These are phyloP conservation scores for Trichosanthes truncata DNA, from an alignment of 306 rosid species.

Conservation along the genomic window DNA sequence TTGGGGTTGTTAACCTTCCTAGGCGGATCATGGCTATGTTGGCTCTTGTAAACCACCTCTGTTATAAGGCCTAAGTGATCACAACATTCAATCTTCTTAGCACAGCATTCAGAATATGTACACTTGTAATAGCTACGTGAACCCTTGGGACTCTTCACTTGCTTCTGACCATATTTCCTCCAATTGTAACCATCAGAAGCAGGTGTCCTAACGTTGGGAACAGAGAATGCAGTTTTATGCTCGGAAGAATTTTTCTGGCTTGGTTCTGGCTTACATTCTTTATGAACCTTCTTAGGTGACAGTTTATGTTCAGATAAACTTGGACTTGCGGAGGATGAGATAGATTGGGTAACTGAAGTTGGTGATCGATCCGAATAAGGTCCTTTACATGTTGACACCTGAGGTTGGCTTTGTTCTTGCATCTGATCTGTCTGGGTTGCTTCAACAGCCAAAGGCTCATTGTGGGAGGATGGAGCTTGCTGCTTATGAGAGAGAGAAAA, in stretches of 20 bases:
- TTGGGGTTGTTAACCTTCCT: conserved; percentile 34
- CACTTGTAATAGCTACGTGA: conserved; percentile 92
- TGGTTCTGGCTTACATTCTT: conserved; percentile 10
- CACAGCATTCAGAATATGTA: conserved; percentile 57
- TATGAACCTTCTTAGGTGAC: conserved; percentile 24
- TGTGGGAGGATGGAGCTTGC: conserved; percentile 26
- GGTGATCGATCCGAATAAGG: conserved; percentile 46
- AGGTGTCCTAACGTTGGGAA: conserved; percentile 42
- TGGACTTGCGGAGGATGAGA: conserved; percentile 46
- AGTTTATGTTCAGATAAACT: conserved; percentile 23
- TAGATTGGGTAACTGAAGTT: conserved; percentile 67
- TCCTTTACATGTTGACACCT: conserved; percentile 26
- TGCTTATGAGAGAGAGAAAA: conserved; percentile 27
- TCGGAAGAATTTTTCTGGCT: conserved; percentile 33
- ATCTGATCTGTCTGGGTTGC: conserved; percentile 25
- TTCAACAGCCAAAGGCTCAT: conserved; percentile 25
- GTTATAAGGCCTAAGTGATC: conserved; percentile 48
- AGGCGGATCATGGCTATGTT: conserved; percentile 79
- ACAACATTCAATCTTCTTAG: conserved; percentile 83
- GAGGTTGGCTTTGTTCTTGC: conserved; percentile 38
- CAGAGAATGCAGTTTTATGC: conserved; percentile 30
- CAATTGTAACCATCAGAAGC: conserved; percentile 91
- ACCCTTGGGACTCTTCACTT: conserved; percentile 92
- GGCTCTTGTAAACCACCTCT: conserved; percentile 68
- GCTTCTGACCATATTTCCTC: conserved; percentile 99